A percentile compares a stretch with the other conserved stretches of the same genome.
These are phyloP conservation scores for Globisporangium iwayamae DNA, from an alignment of 352 stramenopile species.

Conservation along the genomic window DNA sequence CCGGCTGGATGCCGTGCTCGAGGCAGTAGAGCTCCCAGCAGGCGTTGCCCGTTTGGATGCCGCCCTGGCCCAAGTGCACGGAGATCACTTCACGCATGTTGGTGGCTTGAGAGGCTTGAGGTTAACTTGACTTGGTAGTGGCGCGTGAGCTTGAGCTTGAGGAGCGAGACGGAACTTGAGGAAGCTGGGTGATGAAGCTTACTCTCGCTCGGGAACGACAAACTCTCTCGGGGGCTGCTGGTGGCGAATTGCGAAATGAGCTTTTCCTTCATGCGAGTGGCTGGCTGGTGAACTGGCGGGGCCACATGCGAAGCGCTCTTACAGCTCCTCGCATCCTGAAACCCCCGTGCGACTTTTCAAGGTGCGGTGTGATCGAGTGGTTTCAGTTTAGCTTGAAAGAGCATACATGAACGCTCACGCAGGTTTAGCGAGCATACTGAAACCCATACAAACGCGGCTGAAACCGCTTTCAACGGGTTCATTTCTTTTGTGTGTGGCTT, in stretches of 20 bases:
- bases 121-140: background rate
- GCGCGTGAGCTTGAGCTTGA: background rate
- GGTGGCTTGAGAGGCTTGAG: background rate
- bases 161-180: conserved; percentile 19
- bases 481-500: background rate
- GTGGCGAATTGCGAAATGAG: conserved; percentile 10
- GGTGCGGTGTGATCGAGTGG: background rate
- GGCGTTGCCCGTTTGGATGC: conserved; percentile 83
- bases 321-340: background rate
- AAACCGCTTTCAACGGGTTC: background rate
- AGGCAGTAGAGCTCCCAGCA: conserved; percentile 86
- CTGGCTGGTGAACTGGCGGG: background rate
- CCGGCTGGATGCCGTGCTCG: conserved; percentile 88
- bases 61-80: conserved; percentile 85
- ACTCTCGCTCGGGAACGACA: conserved; percentile 23
- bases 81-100: conserved; percentile 79
- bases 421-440: background rate
- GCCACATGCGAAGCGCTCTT: background rate
- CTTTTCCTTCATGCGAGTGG: background rate
- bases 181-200: conserved; percentile 78
- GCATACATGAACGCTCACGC: too few relatives aligned
- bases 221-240: background rate
- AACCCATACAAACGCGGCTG: background rate
- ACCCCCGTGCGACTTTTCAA: background rate
- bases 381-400: background rate